Conservation (phyloP, 2,329 filamentous ascomycete genomes). For the Helotiales sp. region DNA sequence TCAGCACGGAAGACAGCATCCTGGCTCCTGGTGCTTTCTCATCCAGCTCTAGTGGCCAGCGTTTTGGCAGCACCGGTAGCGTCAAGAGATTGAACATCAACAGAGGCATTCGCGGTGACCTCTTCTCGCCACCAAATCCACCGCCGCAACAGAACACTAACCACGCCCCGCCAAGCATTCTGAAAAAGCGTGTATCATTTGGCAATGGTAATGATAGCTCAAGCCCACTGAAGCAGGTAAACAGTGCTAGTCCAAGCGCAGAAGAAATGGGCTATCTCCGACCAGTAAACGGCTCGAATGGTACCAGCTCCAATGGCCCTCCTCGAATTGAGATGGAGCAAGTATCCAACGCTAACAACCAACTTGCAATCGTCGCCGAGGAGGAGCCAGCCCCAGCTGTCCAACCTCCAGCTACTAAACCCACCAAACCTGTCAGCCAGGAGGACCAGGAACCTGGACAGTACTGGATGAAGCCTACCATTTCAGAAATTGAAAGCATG, state of each 20-base stretch:
- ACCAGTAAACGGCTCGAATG: conserved; percentile 42
- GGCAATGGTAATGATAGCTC: conserved; percentile 52
- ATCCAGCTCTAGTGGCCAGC: conserved; percentile 60
- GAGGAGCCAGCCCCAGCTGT: conserved; percentile 48
- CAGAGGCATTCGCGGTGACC: conserved; percentile 74
- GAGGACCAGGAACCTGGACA: conserved; percentile 54
- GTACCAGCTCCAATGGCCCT: conserved; percentile 46
- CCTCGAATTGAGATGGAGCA: conserved; percentile 67
- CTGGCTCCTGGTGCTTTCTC: conserved; percentile 84
- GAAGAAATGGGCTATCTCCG: conserved; percentile 62
- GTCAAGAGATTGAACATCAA: conserved; percentile 95
- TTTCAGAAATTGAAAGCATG: conserved; percentile 76
- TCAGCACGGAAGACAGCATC: conserved; percentile 82
- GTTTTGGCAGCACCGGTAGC: conserved; percentile 66
- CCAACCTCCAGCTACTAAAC: conserved; percentile 5
- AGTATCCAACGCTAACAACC: conserved; percentile 61
- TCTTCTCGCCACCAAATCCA: conserved; percentile 58
- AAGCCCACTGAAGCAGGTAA: conserved; percentile 35
- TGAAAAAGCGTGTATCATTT: conserved; percentile 90
- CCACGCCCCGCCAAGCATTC: conserved; percentile 44
- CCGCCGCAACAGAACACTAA: conserved; percentile 32
- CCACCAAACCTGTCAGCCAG: conserved; percentile 9
- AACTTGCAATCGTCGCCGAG: conserved; percentile 78
- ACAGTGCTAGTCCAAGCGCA: conserved; percentile 50
- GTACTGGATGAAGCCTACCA: conserved; percentile 84